Evolutionary conservation across 345 rosid species (phyloP).

Genomic region (Melaleuca quinquenervia): DNA sequence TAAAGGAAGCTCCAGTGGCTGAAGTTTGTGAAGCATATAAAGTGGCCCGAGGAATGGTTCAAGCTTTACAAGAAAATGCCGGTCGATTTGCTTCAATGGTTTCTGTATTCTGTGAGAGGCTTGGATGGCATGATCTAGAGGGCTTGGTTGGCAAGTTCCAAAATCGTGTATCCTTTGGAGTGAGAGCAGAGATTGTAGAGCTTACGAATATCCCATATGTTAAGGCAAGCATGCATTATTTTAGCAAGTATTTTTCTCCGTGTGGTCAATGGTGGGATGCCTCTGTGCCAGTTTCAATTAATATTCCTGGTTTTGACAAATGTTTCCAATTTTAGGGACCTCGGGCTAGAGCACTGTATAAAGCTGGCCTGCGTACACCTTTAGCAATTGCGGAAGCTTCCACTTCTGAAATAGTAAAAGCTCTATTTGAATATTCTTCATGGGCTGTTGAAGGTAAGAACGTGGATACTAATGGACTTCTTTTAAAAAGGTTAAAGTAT

Average conservation of each 20-base stretch:
- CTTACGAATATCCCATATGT: constrained; percentile 87
- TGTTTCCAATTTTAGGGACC: constrained; percentile 48
- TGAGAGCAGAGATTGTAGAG: constrained; percentile 95
- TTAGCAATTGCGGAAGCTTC: constrained; percentile 94
- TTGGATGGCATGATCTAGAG: constrained; percentile 97
- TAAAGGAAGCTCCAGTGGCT: constrained; percentile 78
- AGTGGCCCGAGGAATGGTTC: constrained; percentile 98
- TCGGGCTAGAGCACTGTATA: constrained; percentile 90
- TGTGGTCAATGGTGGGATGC: background rate
- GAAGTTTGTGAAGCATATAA: constrained; percentile 93
- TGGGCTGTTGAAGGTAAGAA: constrained; percentile 71
- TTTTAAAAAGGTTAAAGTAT: background rate
- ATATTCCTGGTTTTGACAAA: background rate
- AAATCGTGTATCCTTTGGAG: constrained; percentile 97
- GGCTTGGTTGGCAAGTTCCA: constrained; percentile 87
- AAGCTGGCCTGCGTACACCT: constrained; percentile 91
- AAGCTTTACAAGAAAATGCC: constrained; percentile 90
- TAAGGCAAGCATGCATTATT: constrained; percentile 37
- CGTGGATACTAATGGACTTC: background rate
- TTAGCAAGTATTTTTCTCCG: background rate
- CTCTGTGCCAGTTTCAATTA: background rate
- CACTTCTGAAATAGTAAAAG: constrained; percentile 71
- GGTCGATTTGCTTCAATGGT: constrained; percentile 99
- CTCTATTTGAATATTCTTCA: constrained; percentile 81
- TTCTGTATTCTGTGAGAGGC: constrained; percentile 88